Percentiles rank a stretch among this genome's conserved stretches.
These are phyloP conservation scores for Candida anglica DNA, from an alignment of 805 yeast species.

Conservation along the genomic window DNA sequence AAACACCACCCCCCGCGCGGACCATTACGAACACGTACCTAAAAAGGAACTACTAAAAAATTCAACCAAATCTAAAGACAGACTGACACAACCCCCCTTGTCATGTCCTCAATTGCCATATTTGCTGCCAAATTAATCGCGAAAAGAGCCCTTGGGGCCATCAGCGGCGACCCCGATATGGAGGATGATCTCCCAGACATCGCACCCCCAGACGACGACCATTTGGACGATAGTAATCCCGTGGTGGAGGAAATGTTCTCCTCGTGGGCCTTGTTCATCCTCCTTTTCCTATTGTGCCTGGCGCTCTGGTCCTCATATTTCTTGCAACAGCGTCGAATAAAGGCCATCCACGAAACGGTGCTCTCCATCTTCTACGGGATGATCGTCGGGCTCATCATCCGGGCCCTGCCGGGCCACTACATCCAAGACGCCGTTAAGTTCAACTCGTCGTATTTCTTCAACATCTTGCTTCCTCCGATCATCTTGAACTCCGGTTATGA, in stretches of 20 bases:
- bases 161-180: slow-evolving; percentile 15
- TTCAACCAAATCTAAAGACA: too few relatives aligned
- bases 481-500: slow-evolving; percentile 96
- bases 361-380: slow-evolving; percentile 93
- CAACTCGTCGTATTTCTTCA: slow-evolving; percentile 91
- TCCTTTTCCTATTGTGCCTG: slow-evolving; percentile 71
- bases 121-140: slow-evolving; percentile 22
- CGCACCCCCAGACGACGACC: slow-evolving; percentile 45
- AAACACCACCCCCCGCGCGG: too few relatives aligned
- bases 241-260: slow-evolving; percentile 92
- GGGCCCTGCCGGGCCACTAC: slow-evolving; percentile 93
- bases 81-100: too few relatives aligned
- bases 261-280: slow-evolving; percentile 94
- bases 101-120: slow-evolving; percentile 24
- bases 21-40: too few relatives aligned
- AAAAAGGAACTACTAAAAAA: too few relatives aligned
- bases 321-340: slow-evolving; percentile 84
- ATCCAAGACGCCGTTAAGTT: slow-evolving; percentile 96
- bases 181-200: slow-evolving; percentile 40
- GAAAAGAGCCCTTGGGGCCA: slow-evolving; percentile 27
- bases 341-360: slow-evolving; percentile 97
- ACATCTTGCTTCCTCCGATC: slow-evolving; percentile 91
- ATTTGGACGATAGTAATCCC: slow-evolving; percentile 73
- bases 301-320: slow-evolving; percentile 96
- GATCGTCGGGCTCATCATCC: slow-evolving; percentile 88